Percentiles rank a stretch among this genome's conserved stretches.
Evolutionary conservation across 2,329 filamentous ascomycete species (phyloP).

Genomic region (Colletotrichum sp.): DNA sequence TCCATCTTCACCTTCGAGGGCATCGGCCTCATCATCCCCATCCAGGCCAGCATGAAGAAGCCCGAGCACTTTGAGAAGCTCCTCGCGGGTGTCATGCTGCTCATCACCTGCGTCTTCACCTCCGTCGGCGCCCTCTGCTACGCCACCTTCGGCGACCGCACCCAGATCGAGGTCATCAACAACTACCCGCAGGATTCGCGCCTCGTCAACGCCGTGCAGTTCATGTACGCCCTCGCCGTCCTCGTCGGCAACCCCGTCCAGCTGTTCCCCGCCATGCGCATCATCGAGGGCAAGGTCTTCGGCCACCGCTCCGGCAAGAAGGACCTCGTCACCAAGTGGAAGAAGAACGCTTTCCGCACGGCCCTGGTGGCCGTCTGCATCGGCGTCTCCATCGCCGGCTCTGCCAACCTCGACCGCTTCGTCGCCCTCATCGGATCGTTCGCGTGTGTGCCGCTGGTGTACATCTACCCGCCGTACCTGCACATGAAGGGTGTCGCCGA

Average conservation of each 20-base stretch:
- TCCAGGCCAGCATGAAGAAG: constrained; percentile 90
- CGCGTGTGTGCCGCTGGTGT: constrained; percentile 95
- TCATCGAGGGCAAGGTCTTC: constrained; percentile 72
- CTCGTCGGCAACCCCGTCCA: constrained; percentile 78
- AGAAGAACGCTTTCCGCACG: constrained; percentile 73
- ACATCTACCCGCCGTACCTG: constrained; percentile 77
- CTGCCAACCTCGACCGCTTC: constrained; percentile 84
- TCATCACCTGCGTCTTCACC: constrained; percentile 76
- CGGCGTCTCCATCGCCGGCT: constrained; percentile 66
- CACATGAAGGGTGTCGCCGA: constrained; percentile 72
- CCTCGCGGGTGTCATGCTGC: constrained; percentile 71
- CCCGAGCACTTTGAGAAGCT: constrained; percentile 71
- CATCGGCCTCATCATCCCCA: constrained; percentile 96
- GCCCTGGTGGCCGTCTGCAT: constrained; percentile 63
- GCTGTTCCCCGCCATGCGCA: constrained; percentile 75
- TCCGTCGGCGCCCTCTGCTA: constrained; percentile 77
- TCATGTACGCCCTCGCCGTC: constrained; percentile 75
- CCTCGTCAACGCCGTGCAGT: constrained; percentile 78
- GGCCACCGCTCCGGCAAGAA: constrained; percentile 72
- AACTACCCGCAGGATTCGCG: constrained; percentile 75
- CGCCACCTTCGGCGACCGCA: constrained; percentile 72
- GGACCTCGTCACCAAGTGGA: constrained; percentile 71
- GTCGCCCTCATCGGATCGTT: constrained; percentile 96
- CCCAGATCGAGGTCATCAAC: constrained; percentile 76
- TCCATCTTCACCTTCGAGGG: constrained; percentile 97